Evolutionary conservation across 257 asterid species (phyloP).

Genomic region (Gentiana macrophylla): DNA sequence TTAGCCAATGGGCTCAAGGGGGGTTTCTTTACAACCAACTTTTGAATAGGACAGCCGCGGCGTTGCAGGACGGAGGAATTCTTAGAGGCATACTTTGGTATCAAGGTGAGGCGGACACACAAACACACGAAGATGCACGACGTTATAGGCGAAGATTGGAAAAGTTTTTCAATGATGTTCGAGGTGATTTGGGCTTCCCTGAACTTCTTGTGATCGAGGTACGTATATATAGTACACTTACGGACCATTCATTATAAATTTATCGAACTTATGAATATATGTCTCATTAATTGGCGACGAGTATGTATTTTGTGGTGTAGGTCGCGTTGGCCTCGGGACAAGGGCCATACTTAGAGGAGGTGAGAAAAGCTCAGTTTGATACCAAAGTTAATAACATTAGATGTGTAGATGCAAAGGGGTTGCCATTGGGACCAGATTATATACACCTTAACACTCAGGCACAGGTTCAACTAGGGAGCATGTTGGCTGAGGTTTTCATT

Average conservation of each 20-base stretch:
- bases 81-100: slow-evolving; percentile 30
- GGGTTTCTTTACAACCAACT: slow-evolving; percentile 17
- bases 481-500: slow-evolving; percentile 26
- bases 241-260: not conserved
- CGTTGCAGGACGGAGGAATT: slow-evolving; percentile 8
- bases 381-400: slow-evolving; percentile 18
- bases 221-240: too few relatives aligned
- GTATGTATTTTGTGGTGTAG: slow-evolving; percentile 5
- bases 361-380: slow-evolving; percentile 28
- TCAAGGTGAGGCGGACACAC: slow-evolving; percentile 29
- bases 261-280: too few relatives aligned
- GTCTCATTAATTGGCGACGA: too few relatives aligned
- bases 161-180: slow-evolving; percentile 16
- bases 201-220: slow-evolving; percentile 22
- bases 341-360: slow-evolving; percentile 15
- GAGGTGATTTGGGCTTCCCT: slow-evolving; percentile 15
- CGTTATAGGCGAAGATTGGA: slow-evolving; percentile 16
- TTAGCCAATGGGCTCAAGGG: slow-evolving; percentile 25
- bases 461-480: slow-evolving; percentile 25
- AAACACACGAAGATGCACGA: slow-evolving; percentile 8
- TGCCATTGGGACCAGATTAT: slow-evolving; percentile 20
- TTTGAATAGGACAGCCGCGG: slow-evolving; percentile 12
- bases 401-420: slow-evolving; percentile 30
- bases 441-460: slow-evolving; percentile 27
- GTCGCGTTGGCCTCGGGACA: slow-evolving; percentile 27